These are phyloP conservation scores for Litchi chinensis DNA, from an alignment of 345 rosid genomes.

Conservation along the genomic window DNA sequence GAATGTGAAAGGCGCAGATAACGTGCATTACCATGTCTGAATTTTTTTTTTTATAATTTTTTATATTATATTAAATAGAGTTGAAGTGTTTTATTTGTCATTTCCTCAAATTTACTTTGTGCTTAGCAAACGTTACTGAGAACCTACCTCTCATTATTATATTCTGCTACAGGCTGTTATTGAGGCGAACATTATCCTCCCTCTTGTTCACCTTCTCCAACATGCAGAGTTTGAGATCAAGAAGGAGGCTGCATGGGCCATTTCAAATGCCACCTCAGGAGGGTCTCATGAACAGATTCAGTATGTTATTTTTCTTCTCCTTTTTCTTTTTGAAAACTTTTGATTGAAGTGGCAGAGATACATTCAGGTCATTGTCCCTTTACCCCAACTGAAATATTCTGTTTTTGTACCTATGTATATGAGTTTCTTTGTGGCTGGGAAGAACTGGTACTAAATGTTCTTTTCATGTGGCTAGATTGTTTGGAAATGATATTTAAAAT, in stretches of 20 bases:
- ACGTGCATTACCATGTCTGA: neutral
- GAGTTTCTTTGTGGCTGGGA: neutral
- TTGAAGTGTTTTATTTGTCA: neutral
- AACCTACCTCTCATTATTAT: neutral
- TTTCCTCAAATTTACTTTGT: neutral
- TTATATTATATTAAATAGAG: neutral
- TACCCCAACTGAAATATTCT: neutral
- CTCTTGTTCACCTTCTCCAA: constrained; percentile 80
- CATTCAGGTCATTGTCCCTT: neutral
- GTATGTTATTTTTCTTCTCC: constrained; percentile 34
- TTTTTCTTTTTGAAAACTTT: neutral
- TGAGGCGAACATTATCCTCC: constrained; percentile 63
- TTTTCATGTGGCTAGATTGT: neutral
- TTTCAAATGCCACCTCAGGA: constrained; percentile 90
- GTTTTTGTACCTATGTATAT: neutral
- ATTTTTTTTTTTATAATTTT: neutral
- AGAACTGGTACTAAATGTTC: neutral
- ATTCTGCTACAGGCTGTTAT: constrained; percentile 58
- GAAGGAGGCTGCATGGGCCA: constrained; percentile 92
- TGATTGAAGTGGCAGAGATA: neutral
- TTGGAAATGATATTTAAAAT: constrained; percentile 1
- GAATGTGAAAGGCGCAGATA: neutral
- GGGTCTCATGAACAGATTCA: constrained; percentile 85
- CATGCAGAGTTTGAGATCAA: constrained; percentile 82
- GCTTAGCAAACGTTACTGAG: neutral